Conservation (phyloP, 2,329 filamentous ascomycete genomes). For the Fusarium sp. region DNA sequence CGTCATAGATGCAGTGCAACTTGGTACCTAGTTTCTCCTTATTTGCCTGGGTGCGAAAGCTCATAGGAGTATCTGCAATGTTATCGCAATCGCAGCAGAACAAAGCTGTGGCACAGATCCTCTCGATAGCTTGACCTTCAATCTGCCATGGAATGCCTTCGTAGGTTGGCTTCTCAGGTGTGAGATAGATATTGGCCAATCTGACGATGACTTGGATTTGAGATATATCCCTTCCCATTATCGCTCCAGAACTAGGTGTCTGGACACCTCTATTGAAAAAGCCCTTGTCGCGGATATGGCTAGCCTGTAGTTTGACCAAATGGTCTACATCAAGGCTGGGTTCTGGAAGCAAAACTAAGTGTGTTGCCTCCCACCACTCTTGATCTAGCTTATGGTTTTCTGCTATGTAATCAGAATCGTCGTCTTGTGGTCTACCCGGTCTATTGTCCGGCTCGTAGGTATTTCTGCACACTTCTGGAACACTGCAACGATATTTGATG, state of each 20-base stretch:
- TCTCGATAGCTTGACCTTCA: slow-evolving; percentile 12
- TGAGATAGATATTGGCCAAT: slow-evolving; percentile 10
- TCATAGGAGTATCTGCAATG: not conserved
- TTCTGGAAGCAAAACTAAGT: not conserved
- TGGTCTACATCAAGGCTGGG: not conserved
- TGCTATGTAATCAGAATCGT: not conserved
- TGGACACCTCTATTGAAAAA: slow-evolving; percentile 1
- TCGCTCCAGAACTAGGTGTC: not conserved
- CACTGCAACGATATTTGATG: not conserved
- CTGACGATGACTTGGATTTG: slow-evolving; percentile 10
- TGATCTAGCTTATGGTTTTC: not conserved
- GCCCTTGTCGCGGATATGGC: not conserved
- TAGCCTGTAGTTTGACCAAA: not conserved
- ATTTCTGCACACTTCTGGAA: not conserved
- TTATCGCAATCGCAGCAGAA: slow-evolving; percentile 22
- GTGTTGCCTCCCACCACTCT: not conserved
- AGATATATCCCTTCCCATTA: not conserved
- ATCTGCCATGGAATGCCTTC: slow-evolving; percentile 17
- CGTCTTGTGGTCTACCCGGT: not conserved
- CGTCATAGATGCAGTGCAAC: not conserved
- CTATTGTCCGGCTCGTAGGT: not conserved
- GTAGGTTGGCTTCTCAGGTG: not conserved
- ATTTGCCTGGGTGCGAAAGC: not conserved
- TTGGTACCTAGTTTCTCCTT: not conserved
- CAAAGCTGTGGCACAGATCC: slow-evolving; percentile 7